phyloP scores from a whole-genome alignment of 495 filamentous ascomycete species.

The Trichoderma gamsii region DNA sequence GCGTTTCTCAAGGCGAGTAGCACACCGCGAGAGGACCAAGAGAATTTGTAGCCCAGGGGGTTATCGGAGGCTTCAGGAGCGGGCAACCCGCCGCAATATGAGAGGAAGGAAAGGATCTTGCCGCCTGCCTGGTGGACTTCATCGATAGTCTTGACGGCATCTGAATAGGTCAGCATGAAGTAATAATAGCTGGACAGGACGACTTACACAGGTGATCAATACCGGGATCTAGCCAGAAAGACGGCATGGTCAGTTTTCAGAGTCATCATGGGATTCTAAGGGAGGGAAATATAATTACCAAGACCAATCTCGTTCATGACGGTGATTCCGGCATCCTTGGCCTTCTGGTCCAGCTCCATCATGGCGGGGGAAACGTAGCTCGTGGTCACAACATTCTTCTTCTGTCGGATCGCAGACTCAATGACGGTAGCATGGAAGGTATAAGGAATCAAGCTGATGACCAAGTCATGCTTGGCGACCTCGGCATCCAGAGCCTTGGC shows the following conservation, averaged over 20 bases:
- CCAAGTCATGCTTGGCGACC: slow-evolving; percentile 70
- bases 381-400: slow-evolving; percentile 97
- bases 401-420: slow-evolving; percentile 86
- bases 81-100: slow-evolving; percentile 72
- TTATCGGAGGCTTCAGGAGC: slow-evolving; percentile 76
- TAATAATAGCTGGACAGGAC: too few relatives aligned
- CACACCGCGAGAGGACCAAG: slow-evolving; percentile 63
- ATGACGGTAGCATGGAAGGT: slow-evolving; percentile 86
- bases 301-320: slow-evolving; percentile 98
- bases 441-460: slow-evolving; percentile 84
- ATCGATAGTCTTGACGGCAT: slow-evolving; percentile 79
- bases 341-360: slow-evolving; percentile 74
- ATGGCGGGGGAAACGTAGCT: slow-evolving; percentile 90
- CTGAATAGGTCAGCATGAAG: too few relatives aligned
- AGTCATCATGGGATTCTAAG: background rate
- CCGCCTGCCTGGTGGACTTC: slow-evolving; percentile 78
- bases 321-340: slow-evolving; percentile 89
- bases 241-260: slow-evolving; percentile 14
- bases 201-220: slow-evolving; percentile 62
- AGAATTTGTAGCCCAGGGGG: slow-evolving; percentile 95
- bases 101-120: slow-evolving; percentile 76
- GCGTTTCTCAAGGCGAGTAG: slow-evolving; percentile 78
- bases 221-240: slow-evolving; percentile 32
- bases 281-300: slow-evolving; percentile 23
- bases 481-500: slow-evolving; percentile 68